Evolutionary conservation across 495 filamentous ascomycete genomes (phyloP).

Genomic region (Penicillium cataractarum): DNA sequence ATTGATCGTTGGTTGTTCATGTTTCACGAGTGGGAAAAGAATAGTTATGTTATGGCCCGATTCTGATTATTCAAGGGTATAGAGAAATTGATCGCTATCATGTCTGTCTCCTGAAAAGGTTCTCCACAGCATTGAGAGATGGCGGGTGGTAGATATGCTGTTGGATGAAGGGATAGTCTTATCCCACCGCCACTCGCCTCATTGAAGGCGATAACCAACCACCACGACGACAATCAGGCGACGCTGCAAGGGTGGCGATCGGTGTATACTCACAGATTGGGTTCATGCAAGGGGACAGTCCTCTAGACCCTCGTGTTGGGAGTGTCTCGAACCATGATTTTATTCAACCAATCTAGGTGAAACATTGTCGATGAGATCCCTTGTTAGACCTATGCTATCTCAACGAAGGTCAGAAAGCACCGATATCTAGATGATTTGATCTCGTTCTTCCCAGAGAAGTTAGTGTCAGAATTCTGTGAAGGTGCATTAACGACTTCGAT

Average conservation of each 20-base stretch:
- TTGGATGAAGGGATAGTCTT: background rate
- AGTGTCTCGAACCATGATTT: background rate
- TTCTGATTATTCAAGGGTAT: background rate
- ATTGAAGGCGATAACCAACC: constrained; percentile 1
- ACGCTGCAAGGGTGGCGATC: background rate
- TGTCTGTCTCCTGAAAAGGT: background rate
- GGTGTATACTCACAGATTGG: background rate
- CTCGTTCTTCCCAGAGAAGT: no score
- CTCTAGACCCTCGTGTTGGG: background rate
- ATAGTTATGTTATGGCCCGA: background rate
- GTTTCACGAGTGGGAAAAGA: background rate
- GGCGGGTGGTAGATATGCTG: background rate
- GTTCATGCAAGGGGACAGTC: background rate
- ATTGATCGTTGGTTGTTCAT: background rate
- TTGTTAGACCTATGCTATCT: no score
- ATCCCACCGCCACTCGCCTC: background rate
- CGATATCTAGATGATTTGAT: no score
- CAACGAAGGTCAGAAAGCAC: no score
- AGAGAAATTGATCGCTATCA: background rate
- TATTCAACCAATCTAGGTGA: background rate
- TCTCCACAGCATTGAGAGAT: background rate
- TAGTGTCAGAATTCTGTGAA: no score
- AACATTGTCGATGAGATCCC: background rate
- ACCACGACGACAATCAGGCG: background rate
- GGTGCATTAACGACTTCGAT: no score